Evolutionary conservation across 2,329 filamentous ascomycete species (phyloP).

Genomic region (Cylindrodendrum hubeiense): DNA sequence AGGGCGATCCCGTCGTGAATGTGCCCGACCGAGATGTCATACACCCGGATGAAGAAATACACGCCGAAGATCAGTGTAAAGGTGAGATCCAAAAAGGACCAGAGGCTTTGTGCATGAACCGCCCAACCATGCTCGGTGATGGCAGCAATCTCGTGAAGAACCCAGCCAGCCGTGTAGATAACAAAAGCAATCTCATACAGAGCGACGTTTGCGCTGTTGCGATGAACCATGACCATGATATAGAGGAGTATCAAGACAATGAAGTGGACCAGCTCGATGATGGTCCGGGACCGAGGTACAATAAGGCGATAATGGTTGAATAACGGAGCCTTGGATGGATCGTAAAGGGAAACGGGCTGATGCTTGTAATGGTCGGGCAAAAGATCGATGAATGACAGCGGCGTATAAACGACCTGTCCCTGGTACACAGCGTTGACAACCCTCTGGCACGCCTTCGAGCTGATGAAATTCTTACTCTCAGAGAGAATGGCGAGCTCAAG

Average conservation of each 20-base stretch:
- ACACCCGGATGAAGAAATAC: slow-evolving; percentile 69
- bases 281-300: slow-evolving; percentile 73
- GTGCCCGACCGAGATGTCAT: slow-evolving; percentile 60
- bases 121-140: slow-evolving; percentile 74
- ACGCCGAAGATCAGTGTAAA: slow-evolving; percentile 71
- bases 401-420: slow-evolving; percentile 76
- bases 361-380: slow-evolving; percentile 79
- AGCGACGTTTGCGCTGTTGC: slow-evolving; percentile 57
- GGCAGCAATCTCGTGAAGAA: slow-evolving; percentile 72
- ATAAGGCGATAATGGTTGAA: slow-evolving; percentile 79
- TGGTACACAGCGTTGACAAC: slow-evolving; percentile 77
- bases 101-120: slow-evolving; percentile 78
- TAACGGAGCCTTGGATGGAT: slow-evolving; percentile 72
- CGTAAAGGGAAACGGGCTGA: slow-evolving; percentile 75
- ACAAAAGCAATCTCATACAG: slow-evolving; percentile 69
- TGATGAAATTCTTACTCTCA: slow-evolving; percentile 75
- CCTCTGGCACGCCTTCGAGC: slow-evolving; percentile 73
- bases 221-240: slow-evolving; percentile 70
- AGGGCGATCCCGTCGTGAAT: slow-evolving; percentile 65
- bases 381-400: slow-evolving; percentile 76
- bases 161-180: slow-evolving; percentile 75
- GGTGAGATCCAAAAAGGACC: slow-evolving; percentile 79
- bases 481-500: slow-evolving; percentile 80
- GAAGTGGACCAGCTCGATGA: slow-evolving; percentile 75
- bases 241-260: slow-evolving; percentile 71